Evolutionary conservation across 2,329 filamentous ascomycete species (phyloP), one percentile per base, ranked within the genome.

Genomic region (Whalleya microplaca): DNA sequence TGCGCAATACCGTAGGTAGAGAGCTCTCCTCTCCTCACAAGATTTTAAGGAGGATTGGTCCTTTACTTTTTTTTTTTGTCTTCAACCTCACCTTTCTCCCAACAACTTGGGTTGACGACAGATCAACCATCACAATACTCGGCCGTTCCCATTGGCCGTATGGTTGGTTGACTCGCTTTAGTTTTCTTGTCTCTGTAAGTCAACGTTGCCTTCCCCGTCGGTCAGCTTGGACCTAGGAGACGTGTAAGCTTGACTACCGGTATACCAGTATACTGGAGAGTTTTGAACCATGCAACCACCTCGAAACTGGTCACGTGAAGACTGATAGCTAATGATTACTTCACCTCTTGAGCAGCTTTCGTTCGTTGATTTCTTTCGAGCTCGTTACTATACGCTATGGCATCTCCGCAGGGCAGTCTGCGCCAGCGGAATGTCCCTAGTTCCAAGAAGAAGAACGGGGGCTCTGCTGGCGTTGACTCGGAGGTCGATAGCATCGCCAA

Each of bases 401-500:
- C 78, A 63, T 77, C 79, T 72, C 78, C 82, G 66, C 82, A 84
- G 75, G 81, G 80, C 73, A 79, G 77, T 72, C 72, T 86, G 77
- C 84, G 84, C 73, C 84, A 86, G 72, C 78, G 84, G 66, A 84
- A 82, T 67, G 77, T 79, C 58, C 72, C 78, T 58, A 72, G 76
- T 59, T 72, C 71, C 41, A 82, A 81, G 64, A 83, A 84, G 69
- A 83, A 82, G 71, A 75, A 74, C 66, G 77, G 66, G 53, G 73
- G 64, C 46, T 67, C 71, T 59, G 68, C 72, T 66, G 72, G 62
- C 59, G 63, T 74, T 37, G 80, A 83, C 53, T 68, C 70, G 46
- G 82, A 84, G 59, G 72, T 82, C 64, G 82, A 86, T 66, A 78
- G 76, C 68, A 71, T 84, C 58, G 71, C 76, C 56, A 78, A 79